Evolutionary conservation across 2,329 filamentous ascomycete species (phyloP), one percentile per base, ranked within the genome.

Genomic region (Colletotrichum sp.): DNA sequence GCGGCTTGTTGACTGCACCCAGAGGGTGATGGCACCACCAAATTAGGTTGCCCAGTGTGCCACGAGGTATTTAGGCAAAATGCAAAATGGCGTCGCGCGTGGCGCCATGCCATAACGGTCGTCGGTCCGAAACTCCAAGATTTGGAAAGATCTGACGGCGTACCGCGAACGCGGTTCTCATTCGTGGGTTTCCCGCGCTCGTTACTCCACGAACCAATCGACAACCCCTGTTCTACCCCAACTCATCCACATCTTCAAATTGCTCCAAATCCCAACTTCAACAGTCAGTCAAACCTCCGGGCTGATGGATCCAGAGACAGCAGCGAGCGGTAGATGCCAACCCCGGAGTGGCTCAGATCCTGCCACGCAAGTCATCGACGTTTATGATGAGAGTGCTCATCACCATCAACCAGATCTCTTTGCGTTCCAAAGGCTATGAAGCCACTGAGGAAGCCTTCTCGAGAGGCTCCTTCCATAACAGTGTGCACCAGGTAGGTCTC

Each of bases 81-180:
- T 34, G 21, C 64, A 72, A 67, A 34, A 66, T 72, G 73, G 76
- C 75, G 57, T 76, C 69, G 52, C 65, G 76, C 26, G 73, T 77
- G 73, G 73, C 69, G 65, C 76, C 73, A 71, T 72, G n/a, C 73
- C 76, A 69, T 16, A 76, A 77, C 76, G 76, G 69, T 76, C 65
- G 30, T 69, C 76, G 76, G 76, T 76, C 76, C 76, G 76, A 66
- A 70, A 76, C 65, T 77, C 76, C 76, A 77, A 76, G 67, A 75
- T 66, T 66, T 52, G 66, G 55, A 30, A 75, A 76, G 66, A 76
- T 76, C 67, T 71, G 71, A 60, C 36, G 52, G n/a, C 18, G 30
- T 36, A n/a, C 8, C 12, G 24, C 36, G 44, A 52, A 52, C 44
- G 44, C 44, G 44, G 44, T 52, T 67, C 57, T 39, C 28, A 76